Base-by-base conservation (phyloP, 352 stramenopile genomes). In the Pythium sp. region DNA sequence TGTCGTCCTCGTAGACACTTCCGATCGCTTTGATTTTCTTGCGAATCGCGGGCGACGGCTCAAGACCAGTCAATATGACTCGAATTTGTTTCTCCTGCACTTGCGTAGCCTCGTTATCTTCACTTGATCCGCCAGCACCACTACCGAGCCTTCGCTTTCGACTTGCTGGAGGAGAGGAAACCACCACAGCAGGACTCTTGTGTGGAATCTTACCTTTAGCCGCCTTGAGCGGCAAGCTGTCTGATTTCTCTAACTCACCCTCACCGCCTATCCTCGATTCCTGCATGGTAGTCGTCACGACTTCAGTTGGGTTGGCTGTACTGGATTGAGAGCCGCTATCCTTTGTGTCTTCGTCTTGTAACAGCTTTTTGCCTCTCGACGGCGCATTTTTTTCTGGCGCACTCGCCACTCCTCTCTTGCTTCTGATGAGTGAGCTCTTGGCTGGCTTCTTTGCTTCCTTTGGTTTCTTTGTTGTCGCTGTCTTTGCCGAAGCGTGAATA, bases 41-140 rank as follows among this genome's bases (percentile, higher is more conserved):
- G 32, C 72, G 70, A 12, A 81, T 69, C 24, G 69, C 63, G 2
- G 74, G 70, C 0, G 81, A 80, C 5, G 72, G 72, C 32, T 90
- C 81, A 2, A 90, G 65, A 8, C 79, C 79, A 4, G 81, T 90
- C 12, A 90, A 72, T 43, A 90, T 80, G 51, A 88, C 72, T 14
- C 81, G 78, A 36, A 90, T 71, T 5, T 28, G 61, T n/a, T 55
- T 26, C 53, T 43, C 46, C 63, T 36, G 58, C 22, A 38, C 15
- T 22, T 63, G 58, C 11, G 11, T 56, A 14, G n/a, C 28, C 22
- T 55, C n/a, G 0, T 22, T 24, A 24, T 54, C 32, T 12, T n/a
- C 12, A 18, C 41, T 57, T 12, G 28, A n/a, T 11, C 15, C 41
- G 32, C 15, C 18, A 28, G 15, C 11, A 14, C 49, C 30, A 30